A percentile compares a stretch with the other conserved stretches of the same genome.
These are phyloP conservation scores for Capillidium heterosporum DNA, from an alignment of 371 early-diverging fungal genomes.

Conservation along the genomic window DNA sequence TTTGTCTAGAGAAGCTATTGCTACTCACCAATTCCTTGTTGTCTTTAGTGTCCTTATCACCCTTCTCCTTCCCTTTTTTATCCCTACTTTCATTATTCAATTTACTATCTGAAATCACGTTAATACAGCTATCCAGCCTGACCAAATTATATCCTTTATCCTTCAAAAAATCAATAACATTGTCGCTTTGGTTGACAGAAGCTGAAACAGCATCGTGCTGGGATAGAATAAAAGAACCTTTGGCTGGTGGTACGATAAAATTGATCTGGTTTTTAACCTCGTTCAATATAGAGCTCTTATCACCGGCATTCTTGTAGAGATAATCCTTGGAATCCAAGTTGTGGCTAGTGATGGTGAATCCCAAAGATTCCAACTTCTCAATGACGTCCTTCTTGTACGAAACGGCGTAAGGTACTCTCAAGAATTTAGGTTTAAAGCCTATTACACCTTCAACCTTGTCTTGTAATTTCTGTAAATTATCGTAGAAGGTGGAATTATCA, in stretches of 20 bases:
- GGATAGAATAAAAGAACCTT: neutral
- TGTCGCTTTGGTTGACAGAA: neutral
- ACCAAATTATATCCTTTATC: slow-evolving; percentile 1
- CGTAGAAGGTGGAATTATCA: neutral
- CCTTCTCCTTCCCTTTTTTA: neutral
- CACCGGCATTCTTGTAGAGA: neutral
- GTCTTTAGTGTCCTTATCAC: neutral
- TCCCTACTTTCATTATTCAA: neutral
- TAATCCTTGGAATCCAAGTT: slow-evolving; percentile 6
- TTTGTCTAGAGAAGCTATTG: too few relatives aligned
- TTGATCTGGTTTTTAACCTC: neutral
- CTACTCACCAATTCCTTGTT: neutral
- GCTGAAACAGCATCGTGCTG: slow-evolving; percentile 2
- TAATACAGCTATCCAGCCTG: neutral
- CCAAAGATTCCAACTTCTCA: neutral
- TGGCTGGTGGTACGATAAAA: neutral
- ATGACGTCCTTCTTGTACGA: neutral
- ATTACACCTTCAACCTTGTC: neutral
- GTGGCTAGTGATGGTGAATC: neutral
- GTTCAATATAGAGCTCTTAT: neutral
- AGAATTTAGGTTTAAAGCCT: neutral
- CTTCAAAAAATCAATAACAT: slow-evolving; percentile 1
- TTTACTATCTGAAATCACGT: neutral
- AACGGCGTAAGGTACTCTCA: neutral
- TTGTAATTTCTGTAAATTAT: neutral